Conservation (phyloP, 176 grass and related monocot species). For the Aegilops bicornis region DNA sequence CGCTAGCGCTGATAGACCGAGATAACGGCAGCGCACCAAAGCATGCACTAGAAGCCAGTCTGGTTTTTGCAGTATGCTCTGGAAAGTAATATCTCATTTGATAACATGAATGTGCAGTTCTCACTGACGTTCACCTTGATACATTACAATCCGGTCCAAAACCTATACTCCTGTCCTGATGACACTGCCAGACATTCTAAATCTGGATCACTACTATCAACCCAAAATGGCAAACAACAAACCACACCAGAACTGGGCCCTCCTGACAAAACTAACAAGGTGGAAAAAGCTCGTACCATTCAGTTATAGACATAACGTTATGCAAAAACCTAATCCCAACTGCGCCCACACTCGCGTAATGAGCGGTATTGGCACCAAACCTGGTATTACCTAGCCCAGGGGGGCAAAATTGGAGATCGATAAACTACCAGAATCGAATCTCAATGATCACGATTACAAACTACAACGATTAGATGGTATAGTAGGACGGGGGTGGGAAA, state of each 20-base stretch:
- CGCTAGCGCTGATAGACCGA: not conserved
- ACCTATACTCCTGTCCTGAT: not conserved
- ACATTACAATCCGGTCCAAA: not conserved
- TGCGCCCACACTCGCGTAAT: not conserved
- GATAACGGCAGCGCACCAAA: not conserved
- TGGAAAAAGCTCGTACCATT: not conserved
- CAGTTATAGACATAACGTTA: not conserved
- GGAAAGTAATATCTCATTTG: not conserved
- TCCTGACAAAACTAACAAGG: not conserved
- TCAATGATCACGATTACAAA: not conserved
- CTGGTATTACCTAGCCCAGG: not conserved
- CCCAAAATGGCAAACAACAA: conserved; percentile 2
- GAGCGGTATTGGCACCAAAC: conserved; percentile 11
- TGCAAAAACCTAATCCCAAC: conserved; percentile 1
- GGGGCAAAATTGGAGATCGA: not conserved
- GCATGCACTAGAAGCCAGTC: not conserved
- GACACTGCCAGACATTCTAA: not conserved
- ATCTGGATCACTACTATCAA: not conserved
- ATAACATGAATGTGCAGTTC: not conserved
- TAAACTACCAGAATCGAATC: not conserved
- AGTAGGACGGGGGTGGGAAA: not conserved
- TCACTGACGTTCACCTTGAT: not conserved
- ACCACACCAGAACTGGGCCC: not conserved
- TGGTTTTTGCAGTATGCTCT: not conserved
- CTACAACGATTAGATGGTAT: not conserved